A percentile compares a stretch with the other conserved stretches of the same genome.
Evolutionary conservation across 2,329 filamentous ascomycete genomes (phyloP).

Genomic region (Microdochium nivale): DNA sequence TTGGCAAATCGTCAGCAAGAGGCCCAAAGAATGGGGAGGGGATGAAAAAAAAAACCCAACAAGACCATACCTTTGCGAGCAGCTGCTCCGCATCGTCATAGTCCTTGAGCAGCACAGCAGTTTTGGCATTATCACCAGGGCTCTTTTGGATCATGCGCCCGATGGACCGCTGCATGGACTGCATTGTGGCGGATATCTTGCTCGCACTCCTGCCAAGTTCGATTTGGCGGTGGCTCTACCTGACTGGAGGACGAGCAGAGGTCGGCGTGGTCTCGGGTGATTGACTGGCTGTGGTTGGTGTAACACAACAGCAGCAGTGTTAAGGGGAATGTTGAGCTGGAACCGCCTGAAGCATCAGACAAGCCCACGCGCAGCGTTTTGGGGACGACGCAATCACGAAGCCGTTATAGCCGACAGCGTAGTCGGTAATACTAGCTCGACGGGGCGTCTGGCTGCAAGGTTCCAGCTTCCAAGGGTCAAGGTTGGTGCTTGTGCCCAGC

Average conservation of each 20-base stretch:
- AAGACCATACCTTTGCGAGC: constrained; percentile 52
- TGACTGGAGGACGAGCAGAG: background rate
- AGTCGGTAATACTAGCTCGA: background rate
- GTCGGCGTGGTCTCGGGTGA: too few species aligned
- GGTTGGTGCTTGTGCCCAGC: background rate
- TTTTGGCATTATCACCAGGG: constrained; percentile 67
- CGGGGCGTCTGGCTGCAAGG: background rate
- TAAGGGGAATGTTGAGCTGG: background rate
- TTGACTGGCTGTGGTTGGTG: too few species aligned
- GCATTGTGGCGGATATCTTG: constrained; percentile 37
- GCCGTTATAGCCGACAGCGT: background rate
- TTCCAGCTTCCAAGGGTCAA: too few species aligned
- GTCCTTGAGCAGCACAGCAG: constrained; percentile 66
- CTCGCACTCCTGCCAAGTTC: too few species aligned
- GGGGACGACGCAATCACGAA: background rate
- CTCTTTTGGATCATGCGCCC: constrained; percentile 60
- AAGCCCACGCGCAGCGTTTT: background rate
- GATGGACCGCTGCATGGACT: constrained; percentile 66
- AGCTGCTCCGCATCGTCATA: constrained; percentile 74
- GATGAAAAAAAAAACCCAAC: background rate
- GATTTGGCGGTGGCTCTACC: too few species aligned
- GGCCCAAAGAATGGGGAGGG: background rate
- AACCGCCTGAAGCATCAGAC: background rate
- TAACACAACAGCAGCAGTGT: too few species aligned
- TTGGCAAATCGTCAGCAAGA: constrained; percentile 4